Evolutionary conservation across 805 yeast genomes (phyloP).

Genomic region (Starmerella floricola): DNA sequence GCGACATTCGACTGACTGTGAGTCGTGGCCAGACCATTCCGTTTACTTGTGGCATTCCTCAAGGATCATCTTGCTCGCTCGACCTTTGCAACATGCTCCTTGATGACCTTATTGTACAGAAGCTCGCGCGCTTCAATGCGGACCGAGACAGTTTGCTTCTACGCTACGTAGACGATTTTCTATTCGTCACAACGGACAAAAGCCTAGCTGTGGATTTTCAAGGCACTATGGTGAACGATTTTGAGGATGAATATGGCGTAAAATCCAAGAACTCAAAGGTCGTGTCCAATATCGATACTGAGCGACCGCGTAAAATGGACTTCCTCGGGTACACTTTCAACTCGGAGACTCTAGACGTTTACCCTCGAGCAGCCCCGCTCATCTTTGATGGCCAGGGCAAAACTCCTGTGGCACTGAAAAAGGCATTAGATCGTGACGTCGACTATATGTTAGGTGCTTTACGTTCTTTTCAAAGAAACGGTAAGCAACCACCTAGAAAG

Average conservation of each 20-base stretch:
- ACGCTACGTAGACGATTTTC: conserved; percentile 75
- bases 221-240: conserved; percentile 5
- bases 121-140: conserved; percentile 24
- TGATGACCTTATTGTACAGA: conserved; percentile 40
- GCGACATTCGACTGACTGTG: conserved; percentile 34
- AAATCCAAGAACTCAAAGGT: conserved; percentile 5
- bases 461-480: background rate
- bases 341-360: conserved; percentile 5
- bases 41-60: conserved; percentile 65
- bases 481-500: background rate
- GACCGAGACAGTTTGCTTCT: conserved; percentile 34
- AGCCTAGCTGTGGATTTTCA: conserved; percentile 25
- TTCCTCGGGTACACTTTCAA: conserved; percentile 7
- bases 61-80: conserved; percentile 70
- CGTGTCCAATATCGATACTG: background rate
- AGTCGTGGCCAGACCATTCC: conserved; percentile 29
- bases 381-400: background rate
- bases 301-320: no score
- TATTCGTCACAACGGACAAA: conserved; percentile 45
- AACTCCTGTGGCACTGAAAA: background rate
- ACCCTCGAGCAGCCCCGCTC: background rate
- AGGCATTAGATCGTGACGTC: background rate
- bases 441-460: background rate
- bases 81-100: conserved; percentile 63
- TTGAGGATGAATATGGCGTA: conserved; percentile 10